A percentile compares a stretch with the other conserved stretches of the same genome.
Conservation (phyloP, 345 rosid species). For the Dovyalis caffra region DNA sequence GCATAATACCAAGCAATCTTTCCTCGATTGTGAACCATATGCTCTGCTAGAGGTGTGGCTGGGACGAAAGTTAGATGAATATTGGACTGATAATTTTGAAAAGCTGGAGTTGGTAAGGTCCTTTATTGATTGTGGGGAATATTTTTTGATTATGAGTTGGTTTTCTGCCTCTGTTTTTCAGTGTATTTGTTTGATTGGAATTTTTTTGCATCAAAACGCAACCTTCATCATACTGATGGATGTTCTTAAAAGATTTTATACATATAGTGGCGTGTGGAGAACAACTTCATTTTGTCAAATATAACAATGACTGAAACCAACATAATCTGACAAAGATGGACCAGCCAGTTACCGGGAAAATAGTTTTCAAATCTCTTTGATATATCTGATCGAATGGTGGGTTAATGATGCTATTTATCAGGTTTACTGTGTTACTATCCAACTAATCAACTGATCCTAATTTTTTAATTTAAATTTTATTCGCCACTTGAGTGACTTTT, state of each 20-base stretch:
- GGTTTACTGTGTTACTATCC: too few relatives aligned
- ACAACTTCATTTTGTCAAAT: too few relatives aligned
- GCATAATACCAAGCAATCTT: slow-evolving; percentile 35
- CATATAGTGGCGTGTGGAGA: not conserved
- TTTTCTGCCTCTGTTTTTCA: not conserved
- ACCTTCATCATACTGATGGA: not conserved
- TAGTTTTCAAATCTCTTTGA: too few relatives aligned
- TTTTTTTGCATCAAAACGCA: not conserved
- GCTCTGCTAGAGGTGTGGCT: slow-evolving; percentile 34
- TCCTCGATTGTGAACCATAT: slow-evolving; percentile 38
- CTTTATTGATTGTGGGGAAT: slow-evolving; percentile 3
- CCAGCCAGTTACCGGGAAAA: too few relatives aligned
- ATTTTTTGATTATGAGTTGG: not conserved
- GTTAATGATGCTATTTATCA: too few relatives aligned
- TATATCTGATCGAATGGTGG: too few relatives aligned
- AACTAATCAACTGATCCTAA: too few relatives aligned
- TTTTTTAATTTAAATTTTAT: too few relatives aligned
- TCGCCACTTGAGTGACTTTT: too few relatives aligned
- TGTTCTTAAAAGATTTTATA: not conserved
- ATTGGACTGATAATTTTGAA: slow-evolving; percentile 31
- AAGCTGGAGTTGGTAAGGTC: slow-evolving; percentile 20
- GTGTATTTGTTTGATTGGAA: not conserved
- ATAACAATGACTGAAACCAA: too few relatives aligned
- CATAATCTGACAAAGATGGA: too few relatives aligned
- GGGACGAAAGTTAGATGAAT: slow-evolving; percentile 28